phyloP scores from a whole-genome alignment of 176 grass and related monocot species.

The Oryza coarctata region DNA sequence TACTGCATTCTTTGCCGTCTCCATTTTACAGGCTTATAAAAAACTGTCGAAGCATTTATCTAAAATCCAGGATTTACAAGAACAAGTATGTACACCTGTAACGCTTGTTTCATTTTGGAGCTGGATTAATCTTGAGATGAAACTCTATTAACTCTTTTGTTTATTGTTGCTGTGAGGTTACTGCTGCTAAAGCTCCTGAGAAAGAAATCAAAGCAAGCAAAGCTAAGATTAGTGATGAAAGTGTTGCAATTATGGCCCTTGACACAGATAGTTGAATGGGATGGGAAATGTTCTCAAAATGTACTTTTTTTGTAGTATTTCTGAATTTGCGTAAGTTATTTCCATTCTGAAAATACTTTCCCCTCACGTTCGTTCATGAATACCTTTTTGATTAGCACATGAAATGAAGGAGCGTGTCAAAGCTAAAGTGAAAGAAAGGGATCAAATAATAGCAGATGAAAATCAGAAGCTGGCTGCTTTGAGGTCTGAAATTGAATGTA shows the following conservation, averaged over 20 bases:
- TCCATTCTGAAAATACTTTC: neutral
- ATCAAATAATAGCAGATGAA: slow-evolving; percentile 51
- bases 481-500: slow-evolving; percentile 59
- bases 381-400: slow-evolving; percentile 30
- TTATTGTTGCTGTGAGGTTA: slow-evolving; percentile 43
- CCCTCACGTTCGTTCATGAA: neutral
- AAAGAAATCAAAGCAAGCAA: slow-evolving; percentile 75
- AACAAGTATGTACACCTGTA: slow-evolving; percentile 54
- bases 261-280: slow-evolving; percentile 59
- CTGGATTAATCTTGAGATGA: slow-evolving; percentile 16
- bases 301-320: slow-evolving; percentile 8
- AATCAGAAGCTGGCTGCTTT: slow-evolving; percentile 46
- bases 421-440: slow-evolving; percentile 55
- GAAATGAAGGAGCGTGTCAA: slow-evolving; percentile 54
- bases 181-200: slow-evolving; percentile 63
- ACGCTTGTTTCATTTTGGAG: neutral
- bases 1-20: neutral
- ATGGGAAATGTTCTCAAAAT: slow-evolving; percentile 63
- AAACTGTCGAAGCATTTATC: slow-evolving; percentile 68
- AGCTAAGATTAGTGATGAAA: slow-evolving; percentile 59
- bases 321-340: slow-evolving; percentile 1
- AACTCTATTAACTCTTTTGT: neutral
- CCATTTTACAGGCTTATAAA: slow-evolving; percentile 53
- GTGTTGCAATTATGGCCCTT: slow-evolving; percentile 43
- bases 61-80: slow-evolving; percentile 60